Conservation (phyloP, 306 rosid species). For the Trifolium subterraneum region DNA sequence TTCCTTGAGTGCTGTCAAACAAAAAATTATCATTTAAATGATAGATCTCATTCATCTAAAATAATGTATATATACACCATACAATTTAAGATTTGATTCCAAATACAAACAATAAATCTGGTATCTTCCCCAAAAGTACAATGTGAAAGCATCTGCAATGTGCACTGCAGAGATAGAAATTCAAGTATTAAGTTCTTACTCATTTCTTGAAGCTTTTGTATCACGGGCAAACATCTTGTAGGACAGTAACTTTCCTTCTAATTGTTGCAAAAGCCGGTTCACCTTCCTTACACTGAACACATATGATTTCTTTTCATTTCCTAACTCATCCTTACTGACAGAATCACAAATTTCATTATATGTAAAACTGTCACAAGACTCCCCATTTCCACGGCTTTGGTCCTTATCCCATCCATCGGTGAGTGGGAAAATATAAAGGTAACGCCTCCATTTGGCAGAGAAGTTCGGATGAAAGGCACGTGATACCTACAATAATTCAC, state of each 20-base stretch:
- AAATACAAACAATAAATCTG: slow-evolving; percentile 18
- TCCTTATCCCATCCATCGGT: slow-evolving; percentile 53
- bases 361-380: slow-evolving; percentile 37
- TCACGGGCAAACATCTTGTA: slow-evolving; percentile 98
- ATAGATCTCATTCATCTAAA: slow-evolving; percentile 13
- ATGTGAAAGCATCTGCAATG: slow-evolving; percentile 17
- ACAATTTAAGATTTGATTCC: slow-evolving; percentile 24
- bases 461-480: slow-evolving; percentile 91
- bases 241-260: slow-evolving; percentile 87
- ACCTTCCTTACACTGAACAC: slow-evolving; percentile 70
- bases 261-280: slow-evolving; percentile 63
- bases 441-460: slow-evolving; percentile 95
- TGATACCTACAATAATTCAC: slow-evolving; percentile 68
- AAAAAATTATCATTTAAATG: slow-evolving; percentile 26
- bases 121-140: slow-evolving; percentile 11
- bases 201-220: slow-evolving; percentile 94
- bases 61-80: neutral
- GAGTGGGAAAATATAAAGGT: slow-evolving; percentile 85
- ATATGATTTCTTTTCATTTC: slow-evolving; percentile 53
- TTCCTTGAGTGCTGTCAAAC: slow-evolving; percentile 26
- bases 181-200: slow-evolving; percentile 59
- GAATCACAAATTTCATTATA: slow-evolving; percentile 40
- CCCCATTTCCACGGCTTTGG: slow-evolving; percentile 48
- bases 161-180: slow-evolving; percentile 25
- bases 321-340: slow-evolving; percentile 43